Evolutionary conservation across 371 early-diverging fungal species (phyloP), one percentile per base, ranked within the genome.

Genomic region (Lichtheimia ornata): DNA sequence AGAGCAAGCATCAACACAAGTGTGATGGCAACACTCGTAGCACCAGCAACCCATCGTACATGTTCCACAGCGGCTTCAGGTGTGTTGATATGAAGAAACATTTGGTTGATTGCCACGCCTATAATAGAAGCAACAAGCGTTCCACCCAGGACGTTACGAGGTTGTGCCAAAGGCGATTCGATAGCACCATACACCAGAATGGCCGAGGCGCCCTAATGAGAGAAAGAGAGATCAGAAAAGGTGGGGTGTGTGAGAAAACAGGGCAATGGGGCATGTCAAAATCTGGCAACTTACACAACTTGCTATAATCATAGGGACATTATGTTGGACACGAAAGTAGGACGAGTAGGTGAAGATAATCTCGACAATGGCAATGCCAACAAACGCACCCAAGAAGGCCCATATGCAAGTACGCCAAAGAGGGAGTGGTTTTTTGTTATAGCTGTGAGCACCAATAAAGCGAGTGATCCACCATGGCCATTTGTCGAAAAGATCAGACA

Each of bases 101-200:
- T 58, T 35, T 84, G 76, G 40, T 77, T 71, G 58, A 90, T 77
- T 40, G 83, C 77, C 11, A 90, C 87, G 5, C 91, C 91, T 11
- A 83, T 67, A 5, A 89, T 4, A 0, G 89, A 84, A 0, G 87
- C 76, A 51, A 90, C 73, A 14, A 87, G 35, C 28, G 91, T 90
- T 0, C 92, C 91, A 27, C 76, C 53, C 3, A 92, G 65, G 27
- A 76, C 66, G 58, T 88, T 89, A 0, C 89, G 78, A 50, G 92
- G 92, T 51, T 92, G 92, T 0, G 89, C 83, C 56, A 93, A 67
- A 2, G 91, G 92, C 3, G 88, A 71, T 14, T 90, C 90, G 14
- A 88, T 84, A 1, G 86, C 84, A 47, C 85, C 88, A 57, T 85
- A 91, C 3, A 90, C 63, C 27, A 93, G 66, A 18, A 92, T 88